phyloP scores from a whole-genome alignment of 495 filamentous ascomycete genomes.

The Alectoria sarmentosa region DNA sequence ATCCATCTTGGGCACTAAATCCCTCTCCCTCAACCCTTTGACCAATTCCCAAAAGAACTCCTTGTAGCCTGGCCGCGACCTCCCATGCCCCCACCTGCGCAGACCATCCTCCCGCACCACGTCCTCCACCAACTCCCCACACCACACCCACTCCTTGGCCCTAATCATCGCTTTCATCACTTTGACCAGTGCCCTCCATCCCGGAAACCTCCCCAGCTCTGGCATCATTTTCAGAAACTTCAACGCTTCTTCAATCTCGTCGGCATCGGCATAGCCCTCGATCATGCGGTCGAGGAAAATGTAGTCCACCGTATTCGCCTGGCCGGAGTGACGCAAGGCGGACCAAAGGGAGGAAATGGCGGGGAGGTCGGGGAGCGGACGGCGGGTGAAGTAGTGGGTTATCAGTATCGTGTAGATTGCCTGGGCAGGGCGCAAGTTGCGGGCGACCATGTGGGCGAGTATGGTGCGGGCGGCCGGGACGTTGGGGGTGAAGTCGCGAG shows the following conservation, averaged over 20 bases:
- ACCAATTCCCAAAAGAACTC: slow-evolving; percentile 30
- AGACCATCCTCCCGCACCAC: slow-evolving; percentile 29
- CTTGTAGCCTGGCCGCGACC: slow-evolving; percentile 22
- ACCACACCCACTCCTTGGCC: slow-evolving; percentile 35
- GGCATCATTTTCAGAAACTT: slow-evolving; percentile 41
- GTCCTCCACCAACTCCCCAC: slow-evolving; percentile 33
- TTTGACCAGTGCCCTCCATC: slow-evolving; percentile 37
- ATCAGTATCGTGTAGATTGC: slow-evolving; percentile 65
- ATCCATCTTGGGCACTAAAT: not conserved
- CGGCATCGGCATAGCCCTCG: slow-evolving; percentile 49
- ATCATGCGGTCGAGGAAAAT: slow-evolving; percentile 63
- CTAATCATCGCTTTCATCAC: slow-evolving; percentile 35
- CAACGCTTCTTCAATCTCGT: slow-evolving; percentile 45
- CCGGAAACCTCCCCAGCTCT: slow-evolving; percentile 34
- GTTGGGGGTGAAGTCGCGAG: slow-evolving; percentile 28
- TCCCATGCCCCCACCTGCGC: slow-evolving; percentile 11
- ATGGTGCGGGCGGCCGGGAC: slow-evolving; percentile 48
- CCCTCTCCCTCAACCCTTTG: slow-evolving; percentile 24
- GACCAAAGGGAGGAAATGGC: slow-evolving; percentile 50
- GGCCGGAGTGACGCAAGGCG: slow-evolving; percentile 26
- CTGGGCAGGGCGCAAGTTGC: slow-evolving; percentile 44
- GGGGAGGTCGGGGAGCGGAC: slow-evolving; percentile 45
- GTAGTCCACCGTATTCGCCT: slow-evolving; percentile 36
- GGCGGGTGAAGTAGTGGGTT: slow-evolving; percentile 53
- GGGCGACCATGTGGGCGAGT: slow-evolving; percentile 49